Conservation (phyloP, 768 basidiomycete genomes). For the Trametes meyenii region DNA sequence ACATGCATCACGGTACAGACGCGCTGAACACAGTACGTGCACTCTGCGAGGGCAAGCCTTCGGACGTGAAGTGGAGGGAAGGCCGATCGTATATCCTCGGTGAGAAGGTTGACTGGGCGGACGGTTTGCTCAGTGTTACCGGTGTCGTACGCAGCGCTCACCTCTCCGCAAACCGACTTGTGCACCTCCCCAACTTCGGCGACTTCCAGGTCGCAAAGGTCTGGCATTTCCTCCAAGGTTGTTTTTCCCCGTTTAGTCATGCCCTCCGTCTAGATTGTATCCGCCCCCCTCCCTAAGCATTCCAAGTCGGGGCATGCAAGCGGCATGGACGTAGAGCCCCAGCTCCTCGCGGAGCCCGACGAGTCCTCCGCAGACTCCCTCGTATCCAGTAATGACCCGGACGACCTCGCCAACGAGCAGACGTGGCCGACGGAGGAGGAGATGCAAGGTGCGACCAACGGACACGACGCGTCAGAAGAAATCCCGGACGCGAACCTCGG, state of each 20-base stretch:
- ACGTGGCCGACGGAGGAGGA: constrained; percentile 99
- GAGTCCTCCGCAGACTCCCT: constrained; percentile 77
- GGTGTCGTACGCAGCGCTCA: constrained; percentile 82
- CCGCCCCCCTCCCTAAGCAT: constrained; percentile 53
- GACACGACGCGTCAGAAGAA: constrained; percentile 32
- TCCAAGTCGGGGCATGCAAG: constrained; percentile 39
- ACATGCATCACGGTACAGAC: constrained; percentile 67
- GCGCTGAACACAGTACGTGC: constrained; percentile 71
- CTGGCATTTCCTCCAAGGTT: constrained; percentile 23
- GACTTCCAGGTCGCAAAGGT: constrained; percentile 88
- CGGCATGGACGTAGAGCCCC: constrained; percentile 72
- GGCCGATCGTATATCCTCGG: constrained; percentile 78
- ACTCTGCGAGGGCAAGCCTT: constrained; percentile 84
- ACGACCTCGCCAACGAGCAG: constrained; percentile 92
- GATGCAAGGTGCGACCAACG: constrained; percentile 54
- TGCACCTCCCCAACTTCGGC: constrained; percentile 86
- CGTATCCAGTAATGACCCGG: constrained; percentile 84
- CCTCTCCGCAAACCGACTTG: constrained; percentile 79
- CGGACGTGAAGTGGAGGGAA: constrained; percentile 80
- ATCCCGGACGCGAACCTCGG: constrained; percentile 69
- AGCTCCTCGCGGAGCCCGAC: constrained; percentile 65
- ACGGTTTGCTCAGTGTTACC: constrained; percentile 72
- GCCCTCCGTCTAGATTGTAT: constrained; percentile 60
- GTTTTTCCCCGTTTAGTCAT: neutral
- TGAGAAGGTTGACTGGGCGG: constrained; percentile 63